Evolutionary conservation across 352 stramenopile genomes (phyloP), one percentile per base, ranked within the genome.

Genomic region (Phytophthora pini): DNA sequence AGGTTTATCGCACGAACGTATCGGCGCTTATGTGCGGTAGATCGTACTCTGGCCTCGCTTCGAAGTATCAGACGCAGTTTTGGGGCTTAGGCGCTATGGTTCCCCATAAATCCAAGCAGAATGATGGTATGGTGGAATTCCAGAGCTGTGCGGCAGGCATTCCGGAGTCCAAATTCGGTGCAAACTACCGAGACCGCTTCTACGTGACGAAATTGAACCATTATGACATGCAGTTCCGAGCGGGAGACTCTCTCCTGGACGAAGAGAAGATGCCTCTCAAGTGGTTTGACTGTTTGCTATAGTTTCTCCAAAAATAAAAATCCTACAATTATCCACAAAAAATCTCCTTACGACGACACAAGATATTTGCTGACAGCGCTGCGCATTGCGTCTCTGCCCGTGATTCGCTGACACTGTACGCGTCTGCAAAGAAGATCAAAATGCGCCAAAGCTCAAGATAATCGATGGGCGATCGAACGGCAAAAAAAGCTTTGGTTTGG

Each of bases 241-340:
- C 79, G 38, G 76, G 74, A 13, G 79, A 85, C 34, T 74, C 68
- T 0, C 65, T 72, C 9, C 65, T 76, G 27, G 52, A 79, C 36
- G 61, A 68, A 17, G 50, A 67, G 24, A 69, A 82, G 51, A 85
- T 78, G 65, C 79, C 79, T 0, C 29, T 76, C 17, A 84, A 84
- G 51, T 87, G 76, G 74, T 78, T 85, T 38, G 72, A 82, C 40
- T 87, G 79, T 43, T n/a, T 77, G 27, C 55, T 86, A 7, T 81
- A 77, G 51, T 39, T 13, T 26, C 24, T 26, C 24, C 24, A 26
- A 26, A 26, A 36, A 36, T 13, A 13, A 36, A 12, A 11, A 36
- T 36, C 10, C 31, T 36, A 13, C 31, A 34, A 34, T 11, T 34
- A 34, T 12, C 8, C 31, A 34, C 17, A 20, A 20, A 20, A 17